Evolutionary conservation across 2,329 filamentous ascomycete species (phyloP), one percentile per base, ranked within the genome.

Genomic region (Pyricularia pennisetigena): DNA sequence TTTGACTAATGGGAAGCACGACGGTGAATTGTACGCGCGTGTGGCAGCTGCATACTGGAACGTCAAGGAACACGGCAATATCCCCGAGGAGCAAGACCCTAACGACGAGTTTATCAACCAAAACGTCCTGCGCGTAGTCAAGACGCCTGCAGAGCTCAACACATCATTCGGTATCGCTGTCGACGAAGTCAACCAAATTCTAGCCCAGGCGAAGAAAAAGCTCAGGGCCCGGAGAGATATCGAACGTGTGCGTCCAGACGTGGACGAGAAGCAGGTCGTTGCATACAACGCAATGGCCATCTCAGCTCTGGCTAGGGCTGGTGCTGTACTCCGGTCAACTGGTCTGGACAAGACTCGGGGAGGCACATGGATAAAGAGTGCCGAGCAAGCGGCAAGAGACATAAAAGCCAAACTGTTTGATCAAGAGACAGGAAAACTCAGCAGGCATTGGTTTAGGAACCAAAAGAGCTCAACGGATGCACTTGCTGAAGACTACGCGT

Each of bases 401-500:
- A 89, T 98, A 72, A 87, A 85, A 73, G 79, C 84, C 12, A 85
- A 90, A 28, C 83, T 98, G 1, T 97, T 92, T 82, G 87, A 94
- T 71, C 76, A 82, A 9, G 72, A 81, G 0, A 83, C 82, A 0
- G 85, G 86, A 64, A 84, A 85, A 3, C 80, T 98, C 20, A 91
- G 89, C 75, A 86, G 94, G 66, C 87, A 94, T 61, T 96, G 90
- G 78, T 87, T 88, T 32, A 86, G 89, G 70, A 84, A 86, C 71
- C 81, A 83, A 1, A 82, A 87, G 9, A 88, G 89, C 30, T 82
- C 87, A 23, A 88, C 87, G 0, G 82, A 84, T 57, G 94, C 87
- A 0, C 97, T 98, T 77, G 92, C 94, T 0, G 95, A 98, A 73
- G 95, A 99, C 79, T 98, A 98, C 75, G 93, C 94, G 2, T 97